Base-by-base conservation (phyloP, 2,329 filamentous ascomycete genomes). In the Fusarium udum region DNA sequence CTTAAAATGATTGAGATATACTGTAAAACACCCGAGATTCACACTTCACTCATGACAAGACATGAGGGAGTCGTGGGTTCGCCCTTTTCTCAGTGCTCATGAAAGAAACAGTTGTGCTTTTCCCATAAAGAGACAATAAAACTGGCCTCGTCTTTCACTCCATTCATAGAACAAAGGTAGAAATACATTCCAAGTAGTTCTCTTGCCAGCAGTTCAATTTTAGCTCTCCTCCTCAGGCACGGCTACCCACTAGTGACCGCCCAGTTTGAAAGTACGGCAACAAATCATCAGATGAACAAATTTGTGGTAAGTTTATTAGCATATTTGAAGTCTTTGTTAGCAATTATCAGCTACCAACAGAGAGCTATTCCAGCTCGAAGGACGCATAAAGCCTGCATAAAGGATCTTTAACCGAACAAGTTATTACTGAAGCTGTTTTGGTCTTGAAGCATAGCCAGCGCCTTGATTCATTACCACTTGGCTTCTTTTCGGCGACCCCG, bases 301-400 rank as follows among this genome's bases (percentile, higher is more conserved):
- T 4, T 1, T 22, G 8, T 22, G 43, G 13, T 46, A 28, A 15
- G 26, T 46, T 22, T 20, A n/a, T 11, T 42, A 15, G 22, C 22
- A n/a, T 6, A 6, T 14, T 9, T 14, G 16, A 26, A 26, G 42
- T 13, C 24, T 26, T 26, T 26, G 16, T 9, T 12, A 7, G 10
- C 9, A 20, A 26, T 18, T 4, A 8, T 9, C 16, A 26, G 4
- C n/a, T 6, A 7, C 24, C 1, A 26, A 4, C 4, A 28, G 4
- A 12, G 6, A 46, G 26, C 14, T 22, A 31, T 15, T 48, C 14
- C 9, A 48, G 20, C 26, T 48, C 45, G 31, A 31, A 48, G 14
- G 28, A n/a, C 45, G 8, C 4, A 22, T 31, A 31, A 15, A 31
- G 26, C 13, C 16, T 48, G 8, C 4, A 22, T 31, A 31, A 15